phyloP scores from a whole-genome alignment of 306 rosid genomes.

The Macrotyloma uniflorum region DNA sequence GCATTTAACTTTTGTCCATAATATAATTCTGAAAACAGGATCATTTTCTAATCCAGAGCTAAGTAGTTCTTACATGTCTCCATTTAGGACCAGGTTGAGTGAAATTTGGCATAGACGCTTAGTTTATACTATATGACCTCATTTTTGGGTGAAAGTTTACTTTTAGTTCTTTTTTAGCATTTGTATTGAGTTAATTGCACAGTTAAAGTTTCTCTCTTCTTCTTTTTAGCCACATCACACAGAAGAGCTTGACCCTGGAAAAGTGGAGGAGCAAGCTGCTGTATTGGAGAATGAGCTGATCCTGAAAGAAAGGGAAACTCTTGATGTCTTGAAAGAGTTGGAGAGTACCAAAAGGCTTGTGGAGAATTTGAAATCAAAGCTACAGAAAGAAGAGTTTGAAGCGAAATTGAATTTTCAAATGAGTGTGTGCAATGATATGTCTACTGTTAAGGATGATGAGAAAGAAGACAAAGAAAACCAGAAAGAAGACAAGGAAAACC shows the following conservation, averaged over 20 bases:
- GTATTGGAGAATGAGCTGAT: slow-evolving; percentile 49
- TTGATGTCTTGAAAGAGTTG: slow-evolving; percentile 49
- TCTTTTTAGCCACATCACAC: slow-evolving; percentile 22
- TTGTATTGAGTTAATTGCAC: neutral
- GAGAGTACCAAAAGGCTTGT: slow-evolving; percentile 53
- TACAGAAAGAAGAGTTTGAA: slow-evolving; percentile 50
- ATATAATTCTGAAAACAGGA: neutral
- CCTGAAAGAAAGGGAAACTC: slow-evolving; percentile 54
- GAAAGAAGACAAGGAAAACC: slow-evolving; percentile 67
- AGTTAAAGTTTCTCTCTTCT: neutral
- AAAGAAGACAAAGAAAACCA: slow-evolving; percentile 67
- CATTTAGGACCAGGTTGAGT: neutral
- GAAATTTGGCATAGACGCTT: neutral
- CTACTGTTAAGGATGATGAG: slow-evolving; percentile 17
- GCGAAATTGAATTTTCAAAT: slow-evolving; percentile 23
- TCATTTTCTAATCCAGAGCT: neutral
- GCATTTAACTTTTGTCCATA: neutral
- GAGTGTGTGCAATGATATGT: slow-evolving; percentile 17
- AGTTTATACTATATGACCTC: neutral
- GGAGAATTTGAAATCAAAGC: slow-evolving; percentile 45
- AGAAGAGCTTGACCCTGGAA: slow-evolving; percentile 41
- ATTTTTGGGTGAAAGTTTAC: neutral
- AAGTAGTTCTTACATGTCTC: neutral
- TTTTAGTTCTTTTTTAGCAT: neutral
- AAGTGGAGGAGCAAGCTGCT: slow-evolving; percentile 44